Evolutionary conservation across 2,329 filamentous ascomycete species (phyloP).

Genomic region (Claviceps sorghi): DNA sequence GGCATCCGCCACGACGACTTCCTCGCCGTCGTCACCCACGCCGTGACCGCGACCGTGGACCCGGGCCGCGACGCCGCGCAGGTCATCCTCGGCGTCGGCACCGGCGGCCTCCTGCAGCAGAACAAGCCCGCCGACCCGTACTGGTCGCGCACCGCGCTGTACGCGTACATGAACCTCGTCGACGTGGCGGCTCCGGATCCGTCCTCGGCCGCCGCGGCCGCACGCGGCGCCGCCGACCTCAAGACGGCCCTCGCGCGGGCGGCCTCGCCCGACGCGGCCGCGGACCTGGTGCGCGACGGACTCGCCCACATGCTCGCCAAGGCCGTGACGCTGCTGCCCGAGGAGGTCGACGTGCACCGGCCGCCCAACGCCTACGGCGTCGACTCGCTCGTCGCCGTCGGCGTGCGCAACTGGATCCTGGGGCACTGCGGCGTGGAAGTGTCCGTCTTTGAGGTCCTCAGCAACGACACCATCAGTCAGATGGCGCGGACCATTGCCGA

Average conservation of each 20-base stretch:
- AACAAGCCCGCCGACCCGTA: conserved; percentile 39
- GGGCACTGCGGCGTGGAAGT: conserved; percentile 29
- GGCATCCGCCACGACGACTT: conserved; percentile 37
- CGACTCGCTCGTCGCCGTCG: conserved; percentile 38
- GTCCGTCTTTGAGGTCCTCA: conserved; percentile 33
- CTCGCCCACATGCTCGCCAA: conserved; percentile 27
- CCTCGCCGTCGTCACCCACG: conserved; percentile 29
- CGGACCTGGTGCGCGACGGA: conserved; percentile 21
- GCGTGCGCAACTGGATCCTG: conserved; percentile 35
- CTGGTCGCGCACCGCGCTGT: conserved; percentile 36
- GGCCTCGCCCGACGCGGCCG: conserved; percentile 14
- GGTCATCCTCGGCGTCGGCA: conserved; percentile 37
- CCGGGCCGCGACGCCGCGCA: conserved; percentile 19
- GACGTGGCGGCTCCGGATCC: conserved; percentile 26
- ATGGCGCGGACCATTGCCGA: conserved; percentile 22
- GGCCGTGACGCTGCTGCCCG: conserved; percentile 28
- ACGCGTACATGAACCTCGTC: conserved; percentile 31
- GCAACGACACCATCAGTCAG: conserved; percentile 25
- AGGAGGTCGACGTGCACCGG: conserved; percentile 28
- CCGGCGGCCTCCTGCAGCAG: conserved; percentile 37
- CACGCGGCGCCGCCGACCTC: conserved; percentile 12
- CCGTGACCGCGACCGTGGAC: conserved; percentile 31
- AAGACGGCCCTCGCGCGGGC: conserved; percentile 20
- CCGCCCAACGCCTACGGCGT: conserved; percentile 33
- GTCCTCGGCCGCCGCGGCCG: conserved; percentile 5